Conservation (phyloP, 2,329 filamentous ascomycete genomes). For the Alternaria arbusti region DNA sequence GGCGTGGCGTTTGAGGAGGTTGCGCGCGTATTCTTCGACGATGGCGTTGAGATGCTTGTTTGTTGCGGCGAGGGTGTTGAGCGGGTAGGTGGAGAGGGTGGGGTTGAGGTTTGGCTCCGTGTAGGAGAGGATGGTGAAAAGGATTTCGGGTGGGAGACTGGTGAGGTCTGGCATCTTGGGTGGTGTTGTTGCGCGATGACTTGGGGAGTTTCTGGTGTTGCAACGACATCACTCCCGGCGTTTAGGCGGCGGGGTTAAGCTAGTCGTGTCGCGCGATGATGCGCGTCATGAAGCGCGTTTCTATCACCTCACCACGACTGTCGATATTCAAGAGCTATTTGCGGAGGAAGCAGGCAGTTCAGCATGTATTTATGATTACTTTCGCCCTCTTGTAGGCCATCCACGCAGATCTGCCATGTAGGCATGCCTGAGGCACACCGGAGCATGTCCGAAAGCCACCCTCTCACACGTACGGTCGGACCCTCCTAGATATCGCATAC, state of each 20-base stretch:
- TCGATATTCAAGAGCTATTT: not conserved
- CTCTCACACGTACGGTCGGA: not conserved
- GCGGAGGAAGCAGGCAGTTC: too few relatives aligned
- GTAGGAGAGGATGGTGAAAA: conserved; percentile 37
- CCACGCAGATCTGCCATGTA: not conserved
- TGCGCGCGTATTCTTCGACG: conserved; percentile 40
- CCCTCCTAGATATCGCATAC: not conserved
- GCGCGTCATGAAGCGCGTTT: not conserved
- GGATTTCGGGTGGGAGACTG: conserved; percentile 34
- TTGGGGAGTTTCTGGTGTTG: not conserved
- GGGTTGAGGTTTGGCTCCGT: conserved; percentile 14
- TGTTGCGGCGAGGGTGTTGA: conserved; percentile 33
- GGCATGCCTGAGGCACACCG: not conserved
- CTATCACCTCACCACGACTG: not conserved
- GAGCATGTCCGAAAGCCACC: not conserved
- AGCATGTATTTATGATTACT: not conserved
- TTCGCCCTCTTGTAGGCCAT: not conserved
- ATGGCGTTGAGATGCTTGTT: conserved; percentile 29
- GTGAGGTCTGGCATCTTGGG: conserved; percentile 24
- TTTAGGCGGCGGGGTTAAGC: not conserved
- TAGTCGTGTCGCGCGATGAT: not conserved
- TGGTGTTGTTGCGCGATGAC: not conserved
- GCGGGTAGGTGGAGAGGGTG: conserved; percentile 14
- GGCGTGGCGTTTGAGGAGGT: conserved; percentile 31
- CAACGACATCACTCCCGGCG: not conserved